Evolutionary conservation across 495 filamentous ascomycete species (phyloP), one percentile per base, ranked within the genome.

Genomic region (Corynascus novoguineensis): DNA sequence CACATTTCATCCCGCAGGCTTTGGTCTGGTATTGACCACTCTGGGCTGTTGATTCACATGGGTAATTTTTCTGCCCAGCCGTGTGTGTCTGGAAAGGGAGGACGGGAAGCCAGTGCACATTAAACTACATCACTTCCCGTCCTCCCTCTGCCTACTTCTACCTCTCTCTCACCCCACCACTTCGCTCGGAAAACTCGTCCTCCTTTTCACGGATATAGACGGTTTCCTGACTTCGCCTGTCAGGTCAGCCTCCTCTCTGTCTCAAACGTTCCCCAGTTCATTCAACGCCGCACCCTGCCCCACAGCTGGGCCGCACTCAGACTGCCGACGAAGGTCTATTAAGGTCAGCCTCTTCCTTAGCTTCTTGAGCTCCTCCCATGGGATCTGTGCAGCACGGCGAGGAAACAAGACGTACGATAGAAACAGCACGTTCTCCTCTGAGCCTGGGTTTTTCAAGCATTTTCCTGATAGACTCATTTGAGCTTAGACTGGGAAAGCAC

Each of bases 201-300:
- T 57, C 53, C 46, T 61, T 32, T 46, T 34, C 58, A 50, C 51
- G 41, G 42, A 64, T 61, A 64, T 64, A 65, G 53, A 61, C 53
- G 57, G 45, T 34, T 46, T 25, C 40, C 52, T 46, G 40, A 35
- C 51, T 38, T 58, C 53, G 50, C 53, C 58, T 31, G 54, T 53
- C 49, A 50, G 50, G 25, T 60, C 53, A 62, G 62, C 52, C 47
- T 57, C 51, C 53, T 53, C n/a, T n/a, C 56, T 57, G 48, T 62
- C 57, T 60, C 54, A 59, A 50, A 50, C 28, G 1, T 50, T 52
- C 55, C 42, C 55, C 56, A 48, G 47, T 53, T 53, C 55, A 40
- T 41, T 52, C 58, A 17, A 53, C 62, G 59, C 59, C 62, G 59
- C 62, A 55, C 52, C 56, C 60, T 59, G 56, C 60, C 50, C 55